These are phyloP conservation scores for Chlamydomonas incerta DNA, from an alignment of 139 green algal genomes.

Conservation along the genomic window DNA sequence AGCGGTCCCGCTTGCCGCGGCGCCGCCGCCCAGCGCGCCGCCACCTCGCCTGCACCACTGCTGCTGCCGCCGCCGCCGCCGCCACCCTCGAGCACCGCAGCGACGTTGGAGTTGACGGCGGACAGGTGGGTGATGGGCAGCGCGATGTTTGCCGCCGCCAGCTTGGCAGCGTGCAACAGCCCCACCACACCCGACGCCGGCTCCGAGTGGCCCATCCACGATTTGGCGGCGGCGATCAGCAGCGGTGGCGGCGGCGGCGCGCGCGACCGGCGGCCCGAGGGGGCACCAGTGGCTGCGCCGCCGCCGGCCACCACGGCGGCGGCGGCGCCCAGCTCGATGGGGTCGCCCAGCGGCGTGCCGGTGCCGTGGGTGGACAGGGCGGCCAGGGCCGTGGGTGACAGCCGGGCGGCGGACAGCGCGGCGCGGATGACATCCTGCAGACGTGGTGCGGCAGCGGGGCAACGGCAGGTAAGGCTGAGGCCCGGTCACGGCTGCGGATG, in stretches of 20 bases:
- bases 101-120: conserved; percentile 69
- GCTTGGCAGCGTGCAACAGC: conserved; percentile 53
- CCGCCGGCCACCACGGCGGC: conserved; percentile 42
- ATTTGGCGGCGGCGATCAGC: conserved; percentile 75
- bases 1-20: conserved; percentile 14
- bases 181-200: conserved; percentile 77
- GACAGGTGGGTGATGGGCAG: conserved; percentile 67
- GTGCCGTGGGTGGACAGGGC: conserved; percentile 85
- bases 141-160: not conserved
- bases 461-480: too few species aligned
- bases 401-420: conserved; percentile 55
- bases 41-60: too few species aligned
- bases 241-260: too few species aligned
- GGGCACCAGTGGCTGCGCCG: conserved; percentile 28
- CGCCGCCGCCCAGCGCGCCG: conserved; percentile 41
- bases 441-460: not conserved
- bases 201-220: conserved; percentile 81
- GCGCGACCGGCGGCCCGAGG: too few species aligned
- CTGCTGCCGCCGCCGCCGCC: not conserved
- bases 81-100: conserved; percentile 7
- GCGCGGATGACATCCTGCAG: conserved; percentile 79
- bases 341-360: conserved; percentile 83
- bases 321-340: conserved; percentile 73
- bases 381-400: conserved; percentile 47
- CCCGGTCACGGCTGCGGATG: too few species aligned